Base-by-base conservation (phyloP, 768 basidiomycete genomes). In the Naganishia antarctica region DNA sequence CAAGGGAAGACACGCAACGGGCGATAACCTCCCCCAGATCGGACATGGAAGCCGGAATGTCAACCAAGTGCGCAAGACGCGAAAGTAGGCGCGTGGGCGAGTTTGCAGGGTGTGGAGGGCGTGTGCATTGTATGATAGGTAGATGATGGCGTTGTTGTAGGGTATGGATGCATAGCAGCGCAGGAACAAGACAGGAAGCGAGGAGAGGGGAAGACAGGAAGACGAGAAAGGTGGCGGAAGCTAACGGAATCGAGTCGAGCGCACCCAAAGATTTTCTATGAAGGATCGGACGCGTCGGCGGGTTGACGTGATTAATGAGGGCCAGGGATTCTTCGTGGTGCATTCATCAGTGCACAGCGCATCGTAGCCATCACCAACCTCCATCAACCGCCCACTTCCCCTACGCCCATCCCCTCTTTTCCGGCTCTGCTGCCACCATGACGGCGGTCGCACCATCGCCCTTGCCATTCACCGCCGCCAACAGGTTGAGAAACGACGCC, bases 31-130 rank as follows among this genome's bases (percentile, higher is more conserved):
- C 83, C 93, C 93, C 8, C 80, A 83, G 66, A 86, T 98, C 70
- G 93, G 93, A 3, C 83, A 87, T 70, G 94, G 94, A 25, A 82
- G 85, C 74, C 88, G 83, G 75, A 98, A 98, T 79, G 91, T 91
- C 1, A 97, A 98, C 74, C 89, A 88, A 77, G 74, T 74, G 23
- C 82, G 82, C 71, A 82, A 84, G 71, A 83, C 82, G 76, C 81
- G 68, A 59, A 70, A 67, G 62, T 70, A 51, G 57, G 26, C 29
- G 59, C 25, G 25, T 28, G 49, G 6, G 26, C 8, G 7, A 32
- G 6, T 11, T 21, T 47, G 46, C n/a, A 47, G 8, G 21, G 11
- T 21, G n/a, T n/a, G n/a, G n/a, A n/a, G n/a, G n/a, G n/a, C n/a
- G n/a, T n/a, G n/a, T n/a, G n/a, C n/a, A n/a, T n/a, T n/a, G n/a